Evolutionary conservation across 2,329 filamentous ascomycete genomes (phyloP).

Genomic region (Cryphonectria japonica): DNA sequence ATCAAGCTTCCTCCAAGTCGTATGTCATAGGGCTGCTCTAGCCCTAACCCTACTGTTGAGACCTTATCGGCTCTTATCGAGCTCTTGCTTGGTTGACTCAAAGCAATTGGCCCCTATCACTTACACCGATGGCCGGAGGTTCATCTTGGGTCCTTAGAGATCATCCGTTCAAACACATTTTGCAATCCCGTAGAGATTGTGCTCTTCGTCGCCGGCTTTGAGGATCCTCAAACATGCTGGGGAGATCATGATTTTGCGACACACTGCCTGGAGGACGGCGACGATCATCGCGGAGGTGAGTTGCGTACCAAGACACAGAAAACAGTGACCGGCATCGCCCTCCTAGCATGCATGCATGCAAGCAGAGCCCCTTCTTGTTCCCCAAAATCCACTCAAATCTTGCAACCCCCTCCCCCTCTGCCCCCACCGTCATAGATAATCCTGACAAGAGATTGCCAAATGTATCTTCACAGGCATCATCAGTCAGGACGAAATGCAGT

Average conservation of each 20-base stretch:
- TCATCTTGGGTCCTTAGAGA: neutral
- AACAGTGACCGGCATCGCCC: constrained; percentile 11
- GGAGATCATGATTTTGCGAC: constrained; percentile 46
- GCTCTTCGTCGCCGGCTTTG: neutral
- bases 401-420: neutral
- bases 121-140: constrained; percentile 27
- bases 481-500: constrained; percentile 19
- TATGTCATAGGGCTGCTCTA: too few species aligned
- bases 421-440: neutral
- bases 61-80: neutral
- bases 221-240: constrained; percentile 24
- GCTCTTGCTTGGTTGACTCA: neutral
- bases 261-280: constrained; percentile 45
- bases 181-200: neutral
- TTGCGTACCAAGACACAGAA: neutral
- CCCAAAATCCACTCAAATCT: neutral
- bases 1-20: too few species aligned
- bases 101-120: neutral
- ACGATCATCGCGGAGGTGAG: constrained; percentile 42
- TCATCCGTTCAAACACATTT: constrained; percentile 3
- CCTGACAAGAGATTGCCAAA: neutral
- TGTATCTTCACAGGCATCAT: constrained; percentile 10
- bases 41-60: neutral
- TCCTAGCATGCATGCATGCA: neutral
- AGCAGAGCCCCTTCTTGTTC: neutral